Percentiles rank a stretch among this genome's conserved stretches.
These are phyloP conservation scores for Penicillium roqueforti DNA, from an alignment of 495 filamentous ascomycete genomes.

Conservation along the genomic window DNA sequence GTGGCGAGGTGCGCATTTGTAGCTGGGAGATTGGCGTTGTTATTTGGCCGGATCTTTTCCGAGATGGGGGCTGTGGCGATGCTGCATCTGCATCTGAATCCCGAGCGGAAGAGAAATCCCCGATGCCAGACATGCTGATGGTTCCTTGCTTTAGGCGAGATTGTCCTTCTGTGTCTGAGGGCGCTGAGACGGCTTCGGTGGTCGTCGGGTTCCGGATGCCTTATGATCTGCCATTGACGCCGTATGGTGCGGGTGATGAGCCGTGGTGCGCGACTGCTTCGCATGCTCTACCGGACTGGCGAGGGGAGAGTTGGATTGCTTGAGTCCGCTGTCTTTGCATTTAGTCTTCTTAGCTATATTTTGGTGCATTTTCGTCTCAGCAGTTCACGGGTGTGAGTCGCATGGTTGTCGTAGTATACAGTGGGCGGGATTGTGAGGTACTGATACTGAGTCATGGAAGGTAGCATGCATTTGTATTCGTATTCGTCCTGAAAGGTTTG, in stretches of 20 bases:
- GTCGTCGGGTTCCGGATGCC: slow-evolving; percentile 72
- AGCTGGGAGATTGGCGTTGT: slow-evolving; percentile 86
- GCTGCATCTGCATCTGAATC: neutral
- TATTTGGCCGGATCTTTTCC: slow-evolving; percentile 72
- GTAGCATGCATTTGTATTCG: slow-evolving; percentile 11
- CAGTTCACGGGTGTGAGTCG: neutral
- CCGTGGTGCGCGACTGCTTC: slow-evolving; percentile 74
- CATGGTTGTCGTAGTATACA: neutral
- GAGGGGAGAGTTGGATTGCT: slow-evolving; percentile 52
- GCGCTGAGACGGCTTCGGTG: slow-evolving; percentile 6
- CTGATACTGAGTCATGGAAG: slow-evolving; percentile 4
- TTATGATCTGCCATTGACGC: slow-evolving; percentile 72
- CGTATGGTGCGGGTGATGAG: slow-evolving; percentile 57
- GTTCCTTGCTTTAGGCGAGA: slow-evolving; percentile 64
- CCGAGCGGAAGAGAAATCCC: neutral
- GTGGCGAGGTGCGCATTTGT: slow-evolving; percentile 61
- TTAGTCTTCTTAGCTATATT: neutral
- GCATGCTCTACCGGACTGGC: slow-evolving; percentile 65
- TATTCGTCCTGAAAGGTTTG: neutral
- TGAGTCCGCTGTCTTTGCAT: neutral
- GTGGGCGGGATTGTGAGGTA: neutral
- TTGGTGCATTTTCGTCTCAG: neutral
- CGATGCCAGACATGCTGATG: slow-evolving; percentile 50
- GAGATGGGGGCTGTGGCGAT: slow-evolving; percentile 13
- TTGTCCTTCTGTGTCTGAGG: slow-evolving; percentile 26